Percentiles rank a stretch among this genome's conserved stretches.
Evolutionary conservation across 306 rosid genomes (phyloP).

Genomic region (Corylus avellana): DNA sequence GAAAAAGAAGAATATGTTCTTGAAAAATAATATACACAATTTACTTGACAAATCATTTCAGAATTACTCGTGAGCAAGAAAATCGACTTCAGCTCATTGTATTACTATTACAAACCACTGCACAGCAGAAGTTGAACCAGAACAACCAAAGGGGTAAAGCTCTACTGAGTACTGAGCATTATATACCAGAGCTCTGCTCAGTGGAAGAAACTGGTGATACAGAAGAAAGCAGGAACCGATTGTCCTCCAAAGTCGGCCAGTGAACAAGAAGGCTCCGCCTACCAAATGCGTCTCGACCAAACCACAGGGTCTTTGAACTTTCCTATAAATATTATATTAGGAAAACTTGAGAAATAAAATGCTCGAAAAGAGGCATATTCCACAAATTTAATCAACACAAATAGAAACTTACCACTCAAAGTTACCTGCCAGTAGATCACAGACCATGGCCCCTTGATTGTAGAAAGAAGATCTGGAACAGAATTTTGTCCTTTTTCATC

Average conservation of each 20-base stretch:
- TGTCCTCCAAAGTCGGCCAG: slow-evolving; percentile 83
- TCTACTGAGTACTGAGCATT: slow-evolving; percentile 11
- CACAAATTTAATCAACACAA: slow-evolving; percentile 9
- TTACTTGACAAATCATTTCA: background rate
- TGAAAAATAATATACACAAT: background rate
- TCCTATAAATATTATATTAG: slow-evolving; percentile 47
- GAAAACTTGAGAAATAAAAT: slow-evolving; percentile 18
- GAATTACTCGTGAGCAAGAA: background rate
- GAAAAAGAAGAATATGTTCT: background rate
- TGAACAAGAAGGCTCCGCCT: slow-evolving; percentile 95
- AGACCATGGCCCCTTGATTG: slow-evolving; percentile 90
- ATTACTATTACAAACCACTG: background rate
- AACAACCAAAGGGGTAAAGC: slow-evolving; percentile 15
- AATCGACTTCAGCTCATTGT: background rate
- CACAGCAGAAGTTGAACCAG: slow-evolving; percentile 3
- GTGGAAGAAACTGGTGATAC: slow-evolving; percentile 66
- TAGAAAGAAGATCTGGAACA: slow-evolving; percentile 56
- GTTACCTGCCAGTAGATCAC: slow-evolving; percentile 97
- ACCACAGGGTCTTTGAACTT: slow-evolving; percentile 80
- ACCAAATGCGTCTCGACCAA: slow-evolving; percentile 95
- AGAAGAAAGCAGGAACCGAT: slow-evolving; percentile 73
- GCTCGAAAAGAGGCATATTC: background rate
- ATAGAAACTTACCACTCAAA: slow-evolving; percentile 64
- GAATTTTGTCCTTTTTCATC: slow-evolving; percentile 43
- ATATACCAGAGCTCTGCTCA: slow-evolving; percentile 57